Evolutionary conservation across 768 basidiomycete genomes (phyloP).

Genomic region (Amanita exitialis): DNA sequence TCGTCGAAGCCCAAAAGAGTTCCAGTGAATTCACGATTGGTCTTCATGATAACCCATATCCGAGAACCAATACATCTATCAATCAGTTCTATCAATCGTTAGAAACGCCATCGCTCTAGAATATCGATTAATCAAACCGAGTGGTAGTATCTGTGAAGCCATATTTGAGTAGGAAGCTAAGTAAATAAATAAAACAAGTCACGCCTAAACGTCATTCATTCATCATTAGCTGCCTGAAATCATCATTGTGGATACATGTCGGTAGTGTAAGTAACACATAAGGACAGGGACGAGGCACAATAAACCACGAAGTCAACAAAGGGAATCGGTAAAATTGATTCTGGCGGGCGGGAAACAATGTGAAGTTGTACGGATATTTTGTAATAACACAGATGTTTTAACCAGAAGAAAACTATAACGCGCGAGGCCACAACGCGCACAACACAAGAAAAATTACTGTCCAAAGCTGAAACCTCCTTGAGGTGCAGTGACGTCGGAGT

Average conservation of each 20-base stretch:
- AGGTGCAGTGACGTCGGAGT: conserved; percentile 77
- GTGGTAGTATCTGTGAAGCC: conserved; percentile 92
- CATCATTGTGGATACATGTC: conserved; percentile 15
- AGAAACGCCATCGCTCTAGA: background rate
- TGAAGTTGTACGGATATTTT: background rate
- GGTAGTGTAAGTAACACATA: background rate
- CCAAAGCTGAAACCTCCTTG: conserved; percentile 97
- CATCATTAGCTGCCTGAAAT: background rate
- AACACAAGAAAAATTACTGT: conserved; percentile 30
- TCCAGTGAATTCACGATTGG: conserved; percentile 93
- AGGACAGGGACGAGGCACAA: background rate
- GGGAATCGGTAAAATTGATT: background rate
- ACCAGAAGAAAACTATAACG: background rate
- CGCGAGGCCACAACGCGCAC: background rate
- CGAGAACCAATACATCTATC: conserved; percentile 95
- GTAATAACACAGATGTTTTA: conserved; percentile 3
- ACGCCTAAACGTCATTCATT: background rate
- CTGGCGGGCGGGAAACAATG: background rate
- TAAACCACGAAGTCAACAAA: background rate
- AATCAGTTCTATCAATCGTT: conserved; percentile 62
- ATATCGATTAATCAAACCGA: conserved; percentile 38
- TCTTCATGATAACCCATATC: conserved; percentile 99
- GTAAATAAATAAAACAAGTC: background rate
- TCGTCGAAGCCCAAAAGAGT: conserved; percentile 95
- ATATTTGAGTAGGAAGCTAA: conserved; percentile 25